Evolutionary conservation across 176 grass and related monocot genomes (phyloP), one percentile per base, ranked within the genome.

Genomic region (Phoenix dactylifera): DNA sequence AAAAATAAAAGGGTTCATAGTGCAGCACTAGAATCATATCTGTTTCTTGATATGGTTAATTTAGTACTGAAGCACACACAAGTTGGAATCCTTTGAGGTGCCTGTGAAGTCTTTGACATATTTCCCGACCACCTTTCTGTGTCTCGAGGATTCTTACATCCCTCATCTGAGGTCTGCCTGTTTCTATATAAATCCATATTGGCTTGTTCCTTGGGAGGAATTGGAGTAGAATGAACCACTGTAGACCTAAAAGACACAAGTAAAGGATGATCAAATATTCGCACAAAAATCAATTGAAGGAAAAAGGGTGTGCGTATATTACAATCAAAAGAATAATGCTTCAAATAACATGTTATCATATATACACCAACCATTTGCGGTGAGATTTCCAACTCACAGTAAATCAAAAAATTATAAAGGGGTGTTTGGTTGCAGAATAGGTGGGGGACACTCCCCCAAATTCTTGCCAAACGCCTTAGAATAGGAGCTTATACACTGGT

Each of bases 201-300:
- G 16, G 77, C 54, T 60, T 91, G 87, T 73, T 96, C 92, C 55
- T 83, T 92, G 20, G 65, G 71, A 63, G 82, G 63, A 55, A 98
- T 66, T 57, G 81, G 80, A 78, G 64, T 59, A 30, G 93, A 85
- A 53, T 98, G 84, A 72, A 98, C 81, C 62, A 98, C 48, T 22
- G 93, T 98, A 74, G 93, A 88, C 82, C 93, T 98, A 74, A n/a
- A 71, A 67, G 58, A 71, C 0, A 14, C 35, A 44, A 44, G 35
- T 3, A 44, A 44, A 44, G 12, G 35, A 44, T 44, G 12, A 44
- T 14, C 35, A 44, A 44, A 12, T 14, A 44, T 44, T 14, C 9
- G 14, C 12, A 44, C 3, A 44, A 14, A 44, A 35, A 9, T 14
- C 9, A 3, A 44, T 44, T 14, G 9, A 44, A 2, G 10, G 28